Evolutionary conservation across 768 basidiomycete genomes (phyloP).

Genomic region (Suillus cothurnatus): DNA sequence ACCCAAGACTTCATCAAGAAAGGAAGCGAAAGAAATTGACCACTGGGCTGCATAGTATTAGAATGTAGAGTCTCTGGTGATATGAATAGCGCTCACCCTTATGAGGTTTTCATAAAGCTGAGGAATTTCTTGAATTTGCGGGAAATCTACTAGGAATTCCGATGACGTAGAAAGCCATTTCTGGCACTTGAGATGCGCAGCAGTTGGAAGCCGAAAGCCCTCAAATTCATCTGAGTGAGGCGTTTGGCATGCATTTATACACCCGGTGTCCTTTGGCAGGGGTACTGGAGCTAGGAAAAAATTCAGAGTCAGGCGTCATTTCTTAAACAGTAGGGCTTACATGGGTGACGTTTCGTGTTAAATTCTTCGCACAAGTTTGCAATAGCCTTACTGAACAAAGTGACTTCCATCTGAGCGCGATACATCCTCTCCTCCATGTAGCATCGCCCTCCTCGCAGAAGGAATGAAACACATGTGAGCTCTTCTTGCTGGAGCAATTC

Average conservation of each 20-base stretch:
- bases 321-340: neutral
- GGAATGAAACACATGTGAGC: neutral
- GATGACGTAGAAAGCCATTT: neutral
- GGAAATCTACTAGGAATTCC: neutral
- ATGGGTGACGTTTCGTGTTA: neutral
- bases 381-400: neutral
- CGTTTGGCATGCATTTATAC: neutral
- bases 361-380: neutral
- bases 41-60: neutral
- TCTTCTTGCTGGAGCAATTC: neutral
- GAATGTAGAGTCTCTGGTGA: neutral
- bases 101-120: neutral
- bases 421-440: slow-evolving; percentile 2
- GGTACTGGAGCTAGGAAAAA: neutral
- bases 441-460: neutral
- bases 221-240: neutral
- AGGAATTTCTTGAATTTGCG: neutral
- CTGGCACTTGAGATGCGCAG: neutral
- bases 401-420: slow-evolving; percentile 4
- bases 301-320: neutral
- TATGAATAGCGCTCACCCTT: neutral
- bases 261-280: neutral
- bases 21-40: neutral
- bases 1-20: neutral
- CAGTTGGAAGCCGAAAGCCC: neutral